phyloP scores from a whole-genome alignment of 352 stramenopile genomes.

The Globisporangium radiosum region DNA sequence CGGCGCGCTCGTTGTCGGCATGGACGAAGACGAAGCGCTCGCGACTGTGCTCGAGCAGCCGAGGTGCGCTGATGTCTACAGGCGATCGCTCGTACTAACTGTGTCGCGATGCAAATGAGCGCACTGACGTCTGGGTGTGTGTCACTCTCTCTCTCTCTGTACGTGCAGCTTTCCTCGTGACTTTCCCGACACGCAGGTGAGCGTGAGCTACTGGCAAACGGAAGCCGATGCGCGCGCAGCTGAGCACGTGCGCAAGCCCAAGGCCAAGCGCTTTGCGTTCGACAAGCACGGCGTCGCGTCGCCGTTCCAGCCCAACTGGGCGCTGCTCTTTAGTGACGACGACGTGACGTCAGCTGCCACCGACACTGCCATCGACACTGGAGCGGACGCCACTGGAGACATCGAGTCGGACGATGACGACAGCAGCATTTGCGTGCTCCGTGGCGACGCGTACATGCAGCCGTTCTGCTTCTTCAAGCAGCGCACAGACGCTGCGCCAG shows the following conservation, averaged over 20 bases:
- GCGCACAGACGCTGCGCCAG: background rate
- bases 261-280: constrained; percentile 60
- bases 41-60: constrained; percentile 39
- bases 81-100: no score
- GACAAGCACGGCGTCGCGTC: constrained; percentile 48
- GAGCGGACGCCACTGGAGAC: background rate
- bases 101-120: no score
- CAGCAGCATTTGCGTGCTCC: constrained; percentile 38
- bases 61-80: constrained; percentile 18
- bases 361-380: background rate
- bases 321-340: constrained; percentile 27
- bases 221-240: constrained; percentile 15
- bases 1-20: constrained; percentile 59
- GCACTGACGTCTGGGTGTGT: background rate
- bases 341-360: background rate
- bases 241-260: constrained; percentile 45
- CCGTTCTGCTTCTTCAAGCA: constrained; percentile 54
- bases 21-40: constrained; percentile 63
- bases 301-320: constrained; percentile 61
- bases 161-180: constrained; percentile 63
- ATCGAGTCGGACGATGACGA: constrained; percentile 10
- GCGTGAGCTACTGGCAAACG: constrained; percentile 48
- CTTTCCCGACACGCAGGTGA: constrained; percentile 61
- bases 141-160: background rate
- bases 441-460: constrained; percentile 55